These are phyloP conservation scores for Penicillium sp. DNA, from an alignment of 2,329 filamentous ascomycete genomes.

Conservation along the genomic window DNA sequence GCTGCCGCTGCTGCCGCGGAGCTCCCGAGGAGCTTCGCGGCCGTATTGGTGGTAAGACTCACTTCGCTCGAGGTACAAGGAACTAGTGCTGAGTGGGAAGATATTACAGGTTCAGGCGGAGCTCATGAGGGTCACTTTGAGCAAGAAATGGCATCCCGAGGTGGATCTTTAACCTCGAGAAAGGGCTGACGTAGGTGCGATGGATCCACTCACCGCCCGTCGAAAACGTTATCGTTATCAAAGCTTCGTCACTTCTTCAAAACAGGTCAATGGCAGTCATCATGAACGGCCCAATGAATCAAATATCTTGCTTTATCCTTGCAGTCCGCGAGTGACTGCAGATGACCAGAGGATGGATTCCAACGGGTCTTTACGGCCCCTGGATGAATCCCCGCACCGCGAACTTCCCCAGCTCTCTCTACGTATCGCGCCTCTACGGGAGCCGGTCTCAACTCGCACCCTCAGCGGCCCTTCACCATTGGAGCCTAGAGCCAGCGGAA, in stretches of 20 bases:
- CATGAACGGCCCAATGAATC: slow-evolving; percentile 7
- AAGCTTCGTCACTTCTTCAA: neutral
- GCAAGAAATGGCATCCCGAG: neutral
- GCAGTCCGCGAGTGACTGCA: neutral
- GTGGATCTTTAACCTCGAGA: neutral
- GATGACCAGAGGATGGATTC: slow-evolving; percentile 31
- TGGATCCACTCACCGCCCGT: slow-evolving; percentile 9
- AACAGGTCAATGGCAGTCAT: neutral
- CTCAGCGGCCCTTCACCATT: slow-evolving; percentile 45
- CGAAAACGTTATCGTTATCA: slow-evolving; percentile 15
- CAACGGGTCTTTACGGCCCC: slow-evolving; percentile 30
- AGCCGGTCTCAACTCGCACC: slow-evolving; percentile 43
- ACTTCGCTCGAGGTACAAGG: neutral
- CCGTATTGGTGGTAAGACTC: neutral
- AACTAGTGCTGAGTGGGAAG: neutral
- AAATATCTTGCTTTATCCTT: slow-evolving; percentile 2
- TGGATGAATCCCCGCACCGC: slow-evolving; percentile 43
- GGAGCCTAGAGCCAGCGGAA: slow-evolving; percentile 43
- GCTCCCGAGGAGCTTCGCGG: neutral
- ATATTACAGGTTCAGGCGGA: neutral
- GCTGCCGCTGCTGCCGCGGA: neutral
- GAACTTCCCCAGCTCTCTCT: slow-evolving; percentile 45
- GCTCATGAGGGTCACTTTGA: neutral
- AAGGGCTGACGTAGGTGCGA: slow-evolving; percentile 12
- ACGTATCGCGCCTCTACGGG: slow-evolving; percentile 49